A percentile compares a stretch with the other conserved stretches of the same genome.
These are phyloP conservation scores for Neolentinus lepideus DNA, from an alignment of 1,284 basidiomycete species.

Conservation along the genomic window DNA sequence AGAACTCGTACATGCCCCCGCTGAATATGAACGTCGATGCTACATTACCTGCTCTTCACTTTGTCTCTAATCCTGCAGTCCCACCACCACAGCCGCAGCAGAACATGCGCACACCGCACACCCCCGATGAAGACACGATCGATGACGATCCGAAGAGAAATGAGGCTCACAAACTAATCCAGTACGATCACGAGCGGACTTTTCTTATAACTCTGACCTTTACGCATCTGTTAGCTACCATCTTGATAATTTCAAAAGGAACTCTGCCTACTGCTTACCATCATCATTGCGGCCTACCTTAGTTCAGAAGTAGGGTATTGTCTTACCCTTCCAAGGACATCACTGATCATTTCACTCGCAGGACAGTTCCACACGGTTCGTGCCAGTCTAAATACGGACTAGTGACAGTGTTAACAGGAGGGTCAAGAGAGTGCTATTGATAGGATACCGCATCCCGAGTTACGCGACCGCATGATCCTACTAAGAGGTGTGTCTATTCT, in stretches of 20 bases:
- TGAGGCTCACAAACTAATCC: conserved; percentile 79
- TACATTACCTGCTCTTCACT: conserved; percentile 39
- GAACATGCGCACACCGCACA: conserved; percentile 16
- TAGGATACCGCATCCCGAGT: conserved; percentile 77
- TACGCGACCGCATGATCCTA: conserved; percentile 86
- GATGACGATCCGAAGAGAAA: conserved; percentile 61
- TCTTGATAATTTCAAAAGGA: conserved; percentile 78
- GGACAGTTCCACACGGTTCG: conserved; percentile 79
- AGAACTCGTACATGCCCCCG: conserved; percentile 43
- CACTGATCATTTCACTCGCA: conserved; percentile 20
- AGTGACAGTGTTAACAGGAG: neutral
- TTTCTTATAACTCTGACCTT: neutral
- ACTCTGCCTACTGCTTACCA: conserved; percentile 81
- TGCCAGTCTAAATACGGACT: conserved; percentile 5
- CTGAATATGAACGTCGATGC: conserved; percentile 52
- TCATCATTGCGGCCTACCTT: conserved; percentile 80
- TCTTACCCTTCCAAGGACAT: conserved; percentile 15
- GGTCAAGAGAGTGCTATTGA: conserved; percentile 79
- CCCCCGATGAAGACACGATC: conserved; percentile 38
- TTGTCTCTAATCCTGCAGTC: conserved; percentile 24
- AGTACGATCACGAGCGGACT: conserved; percentile 32
- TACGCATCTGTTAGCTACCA: conserved; percentile 50
- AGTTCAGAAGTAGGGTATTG: conserved; percentile 66
- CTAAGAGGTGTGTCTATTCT: conserved; percentile 52
- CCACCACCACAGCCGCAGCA: conserved; percentile 16